Conservation (phyloP, 2,329 filamentous ascomycete genomes). For the Waltergamsia citrina region DNA sequence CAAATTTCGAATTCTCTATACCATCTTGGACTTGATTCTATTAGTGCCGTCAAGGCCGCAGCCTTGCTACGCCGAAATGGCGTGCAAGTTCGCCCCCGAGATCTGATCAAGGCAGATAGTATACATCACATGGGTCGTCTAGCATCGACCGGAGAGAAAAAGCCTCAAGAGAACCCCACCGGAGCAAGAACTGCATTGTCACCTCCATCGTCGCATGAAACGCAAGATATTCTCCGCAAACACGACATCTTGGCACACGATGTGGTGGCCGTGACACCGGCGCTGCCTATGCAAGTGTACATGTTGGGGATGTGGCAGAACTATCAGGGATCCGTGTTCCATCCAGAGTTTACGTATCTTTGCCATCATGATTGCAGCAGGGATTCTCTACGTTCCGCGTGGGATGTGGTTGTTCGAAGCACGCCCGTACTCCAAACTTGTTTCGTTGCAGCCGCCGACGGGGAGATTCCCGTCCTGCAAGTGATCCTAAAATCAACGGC, state of each 20-base stretch:
- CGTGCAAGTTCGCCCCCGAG: slow-evolving; percentile 56
- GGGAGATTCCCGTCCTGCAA: slow-evolving; percentile 51
- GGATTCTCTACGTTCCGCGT: slow-evolving; percentile 44
- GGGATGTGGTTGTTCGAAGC: slow-evolving; percentile 45
- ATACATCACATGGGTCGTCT: slow-evolving; percentile 59
- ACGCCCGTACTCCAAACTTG: slow-evolving; percentile 60
- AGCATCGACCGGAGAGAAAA: too few species aligned
- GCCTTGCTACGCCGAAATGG: slow-evolving; percentile 56
- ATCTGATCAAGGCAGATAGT: slow-evolving; percentile 58
- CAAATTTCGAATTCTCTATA: slow-evolving; percentile 58
- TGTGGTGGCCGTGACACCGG: slow-evolving; percentile 53
- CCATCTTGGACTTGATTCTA: slow-evolving; percentile 82
- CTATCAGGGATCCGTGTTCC: slow-evolving; percentile 58
- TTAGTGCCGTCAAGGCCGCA: slow-evolving; percentile 79
- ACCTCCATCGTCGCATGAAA: slow-evolving; percentile 27
- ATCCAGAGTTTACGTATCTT: slow-evolving; percentile 58
- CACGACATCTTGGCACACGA: slow-evolving; percentile 30
- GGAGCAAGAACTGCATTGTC: too few species aligned
- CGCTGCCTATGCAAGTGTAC: slow-evolving; percentile 69
- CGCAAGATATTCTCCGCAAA: slow-evolving; percentile 22
- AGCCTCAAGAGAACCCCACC: too few species aligned
- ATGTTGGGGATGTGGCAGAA: slow-evolving; percentile 72
- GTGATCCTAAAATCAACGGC: slow-evolving; percentile 32
- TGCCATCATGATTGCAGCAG: slow-evolving; percentile 20
- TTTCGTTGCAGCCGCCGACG: slow-evolving; percentile 44